A percentile compares a stretch with the other conserved stretches of the same genome.
Evolutionary conservation across 805 yeast genomes (phyloP).

Genomic region (Ogataea glucozyma): DNA sequence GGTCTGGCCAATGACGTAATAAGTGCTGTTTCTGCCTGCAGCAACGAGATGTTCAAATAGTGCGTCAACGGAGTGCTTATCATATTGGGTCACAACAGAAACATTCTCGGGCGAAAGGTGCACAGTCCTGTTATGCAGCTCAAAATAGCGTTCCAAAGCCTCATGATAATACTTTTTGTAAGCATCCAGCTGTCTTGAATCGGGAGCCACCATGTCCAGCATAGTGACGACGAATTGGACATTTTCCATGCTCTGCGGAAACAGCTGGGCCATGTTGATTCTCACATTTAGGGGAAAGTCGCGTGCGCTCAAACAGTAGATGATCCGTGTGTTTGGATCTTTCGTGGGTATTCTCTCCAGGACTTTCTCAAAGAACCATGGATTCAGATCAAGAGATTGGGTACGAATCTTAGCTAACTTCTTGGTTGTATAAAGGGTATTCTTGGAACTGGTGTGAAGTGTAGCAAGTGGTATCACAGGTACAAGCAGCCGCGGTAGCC

Average conservation of each 20-base stretch:
- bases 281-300: conserved; percentile 26
- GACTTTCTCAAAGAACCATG: conserved; percentile 1
- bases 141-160: conserved; percentile 11
- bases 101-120: conserved; percentile 3
- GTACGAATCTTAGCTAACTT: too few species aligned
- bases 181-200: not conserved
- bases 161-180: not conserved
- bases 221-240: conserved; percentile 19
- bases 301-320: conserved; percentile 23
- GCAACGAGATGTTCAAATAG: conserved; percentile 9
- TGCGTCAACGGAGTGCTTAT: conserved; percentile 1
- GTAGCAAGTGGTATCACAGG: too few species aligned
- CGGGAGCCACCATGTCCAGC: conserved; percentile 10
- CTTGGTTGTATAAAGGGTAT: too few species aligned
- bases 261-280: conserved; percentile 4
- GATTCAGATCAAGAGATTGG: too few species aligned
- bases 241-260: conserved; percentile 6
- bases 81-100: conserved; percentile 6
- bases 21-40: conserved; percentile 4
- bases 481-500: too few species aligned
- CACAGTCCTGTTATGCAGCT: conserved; percentile 1
- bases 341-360: conserved; percentile 4
- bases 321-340: conserved; percentile 9
- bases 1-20: conserved; percentile 32
- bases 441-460: too few species aligned